These are phyloP conservation scores for Russula ochroleuca DNA, from an alignment of 768 basidiomycete genomes.

Conservation along the genomic window DNA sequence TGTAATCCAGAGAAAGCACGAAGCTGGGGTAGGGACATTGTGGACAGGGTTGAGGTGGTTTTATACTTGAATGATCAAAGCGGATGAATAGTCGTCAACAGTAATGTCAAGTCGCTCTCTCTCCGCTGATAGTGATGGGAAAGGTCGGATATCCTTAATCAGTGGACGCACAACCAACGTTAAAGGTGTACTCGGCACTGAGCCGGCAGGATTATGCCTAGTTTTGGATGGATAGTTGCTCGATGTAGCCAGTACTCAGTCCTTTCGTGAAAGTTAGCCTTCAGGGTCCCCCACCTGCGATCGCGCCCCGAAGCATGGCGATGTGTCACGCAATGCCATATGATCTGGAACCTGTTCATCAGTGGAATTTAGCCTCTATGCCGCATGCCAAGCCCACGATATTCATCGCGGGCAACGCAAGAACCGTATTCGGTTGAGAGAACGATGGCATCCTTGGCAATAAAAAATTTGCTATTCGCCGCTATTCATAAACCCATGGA, in stretches of 20 bases:
- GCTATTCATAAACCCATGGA: background rate
- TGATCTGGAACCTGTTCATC: background rate
- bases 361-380: too few species aligned
- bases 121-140: background rate
- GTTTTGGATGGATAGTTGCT: background rate
- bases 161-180: background rate
- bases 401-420: background rate
- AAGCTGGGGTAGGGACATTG: background rate
- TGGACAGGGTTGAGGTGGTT: background rate
- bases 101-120: background rate
- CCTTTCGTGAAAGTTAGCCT: background rate
- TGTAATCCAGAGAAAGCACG: background rate
- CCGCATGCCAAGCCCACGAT: background rate
- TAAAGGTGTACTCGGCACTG: background rate
- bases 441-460: background rate
- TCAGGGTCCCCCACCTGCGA: background rate
- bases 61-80: constrained; percentile 2
- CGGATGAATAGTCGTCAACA: background rate
- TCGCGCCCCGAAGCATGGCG: background rate
- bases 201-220: background rate
- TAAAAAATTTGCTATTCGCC: background rate
- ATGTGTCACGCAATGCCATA: background rate
- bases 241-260: background rate
- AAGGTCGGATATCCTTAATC: background rate
- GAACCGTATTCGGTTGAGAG: background rate